Evolutionary conservation across 2,329 filamentous ascomycete species (phyloP), one percentile per base, ranked within the genome.

Genomic region (Ascochyta lentis): DNA sequence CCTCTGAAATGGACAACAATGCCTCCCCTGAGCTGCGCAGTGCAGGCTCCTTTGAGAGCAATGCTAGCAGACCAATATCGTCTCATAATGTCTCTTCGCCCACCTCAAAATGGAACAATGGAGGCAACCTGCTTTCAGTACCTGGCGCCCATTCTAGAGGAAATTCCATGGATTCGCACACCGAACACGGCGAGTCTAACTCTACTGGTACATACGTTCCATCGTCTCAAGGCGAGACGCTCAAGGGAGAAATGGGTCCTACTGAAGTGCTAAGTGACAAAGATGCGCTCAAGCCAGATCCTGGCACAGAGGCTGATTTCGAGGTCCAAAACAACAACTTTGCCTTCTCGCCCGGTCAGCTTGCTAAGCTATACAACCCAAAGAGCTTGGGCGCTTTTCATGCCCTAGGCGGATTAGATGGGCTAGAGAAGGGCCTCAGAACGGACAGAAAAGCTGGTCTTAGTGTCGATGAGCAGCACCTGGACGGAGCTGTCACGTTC

Each of bases 291-390:
- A 86, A 82, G 45, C 90, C 92, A 0, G 91, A 96, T 70, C 88
- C 86, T 1, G 88, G 88, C 6, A 90, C 87, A 48, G 90, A 93
- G 71, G 81, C 78, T 16, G 90, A 94, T 59, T 96, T 96, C 66
- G 67, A 85, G 39, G 83, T 94, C 10, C 83, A 88, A 6, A 68
- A 75, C 50, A 96, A 95, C 72, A 89, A 89, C 0, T 96, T 96
- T 69, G 92, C 91, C 15, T 96, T 92, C 71, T 86, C 87, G 2
- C 88, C 88, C 10, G 92, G 93, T 13, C 88, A 96, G 69, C 81
- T 97, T 60, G 89, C 87, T 59, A 94, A 94, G 76, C 78, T 95
- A 6, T 80, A 92, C 47, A 93, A 93, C 61, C 90, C 91, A 0
- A 95, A 95, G 76, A 92, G 83, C 65, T 79, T 90, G 57, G 80